Evolutionary conservation across 148 eudicot species (phyloP).

Genomic region (Nepenthes mirabilis): DNA sequence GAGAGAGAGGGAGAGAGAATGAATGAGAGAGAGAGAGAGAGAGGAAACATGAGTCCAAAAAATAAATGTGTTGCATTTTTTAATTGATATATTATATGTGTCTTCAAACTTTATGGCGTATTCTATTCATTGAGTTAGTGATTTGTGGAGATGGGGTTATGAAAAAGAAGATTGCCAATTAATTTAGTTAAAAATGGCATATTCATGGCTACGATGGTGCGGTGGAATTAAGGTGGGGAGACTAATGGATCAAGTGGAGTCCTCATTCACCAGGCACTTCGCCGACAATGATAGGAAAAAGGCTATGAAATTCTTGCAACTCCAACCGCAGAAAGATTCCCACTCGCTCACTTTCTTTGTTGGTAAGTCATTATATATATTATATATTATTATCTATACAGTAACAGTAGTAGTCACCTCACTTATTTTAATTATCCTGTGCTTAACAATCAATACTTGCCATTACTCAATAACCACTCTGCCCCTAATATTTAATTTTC

Average conservation of each 20-base stretch:
- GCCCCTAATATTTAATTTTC: no score
- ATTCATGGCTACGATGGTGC: neutral
- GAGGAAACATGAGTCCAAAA: no score
- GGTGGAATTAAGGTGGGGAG: conserved; percentile 48
- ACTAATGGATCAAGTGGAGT: conserved; percentile 94
- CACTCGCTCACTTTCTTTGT: conserved; percentile 92
- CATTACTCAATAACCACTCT: no score
- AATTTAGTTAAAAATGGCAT: neutral
- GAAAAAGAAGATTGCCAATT: neutral
- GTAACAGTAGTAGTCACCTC: no score
- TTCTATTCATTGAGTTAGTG: neutral
- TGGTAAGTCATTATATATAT: conserved; percentile 27
- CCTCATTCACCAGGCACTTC: conserved; percentile 91
- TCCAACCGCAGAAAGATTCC: conserved; percentile 71
- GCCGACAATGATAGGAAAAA: conserved; percentile 85
- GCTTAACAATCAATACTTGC: no score
- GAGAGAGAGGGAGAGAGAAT: no score
- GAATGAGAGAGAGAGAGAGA: no score
- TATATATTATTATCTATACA: no score
- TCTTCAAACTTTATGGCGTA: no score
- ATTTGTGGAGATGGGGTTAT: neutral
- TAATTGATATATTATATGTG: no score
- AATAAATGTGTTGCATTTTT: no score
- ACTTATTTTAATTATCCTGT: no score
- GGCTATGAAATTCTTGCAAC: conserved; percentile 87